A percentile compares a stretch with the other conserved stretches of the same genome.
phyloP scores from a whole-genome alignment of 2,329 filamentous ascomycete species.

The Colletotrichum caudatum region DNA sequence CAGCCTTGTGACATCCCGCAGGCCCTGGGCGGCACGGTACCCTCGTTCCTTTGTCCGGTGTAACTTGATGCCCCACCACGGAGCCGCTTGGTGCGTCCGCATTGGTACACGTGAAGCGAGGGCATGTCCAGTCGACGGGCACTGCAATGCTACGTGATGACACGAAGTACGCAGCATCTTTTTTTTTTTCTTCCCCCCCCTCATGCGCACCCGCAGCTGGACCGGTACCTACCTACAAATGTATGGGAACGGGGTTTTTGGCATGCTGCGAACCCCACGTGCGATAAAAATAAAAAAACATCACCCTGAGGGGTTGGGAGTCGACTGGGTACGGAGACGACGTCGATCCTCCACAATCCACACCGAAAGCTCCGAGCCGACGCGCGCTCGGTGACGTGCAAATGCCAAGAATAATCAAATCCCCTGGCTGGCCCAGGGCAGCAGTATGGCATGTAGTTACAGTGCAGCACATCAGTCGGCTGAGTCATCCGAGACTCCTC shows the following conservation, averaged over 20 bases:
- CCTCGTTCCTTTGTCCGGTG: constrained; percentile 12
- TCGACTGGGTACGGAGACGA: constrained; percentile 13
- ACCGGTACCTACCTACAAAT: not conserved
- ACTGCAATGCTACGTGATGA: constrained; percentile 23
- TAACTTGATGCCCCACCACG: constrained; percentile 17
- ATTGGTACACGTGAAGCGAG: constrained; percentile 7
- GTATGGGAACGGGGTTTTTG: not conserved
- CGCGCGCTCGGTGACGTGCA: constrained; percentile 34
- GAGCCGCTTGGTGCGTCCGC: constrained; percentile 17
- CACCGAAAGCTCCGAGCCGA: constrained; percentile 39
- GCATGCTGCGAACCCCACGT: constrained; percentile 22
- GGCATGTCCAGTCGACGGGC: not conserved
- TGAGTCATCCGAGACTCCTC: constrained; percentile 15
- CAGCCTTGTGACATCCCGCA: not conserved
- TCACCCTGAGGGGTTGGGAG: not conserved
- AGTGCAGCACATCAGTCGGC: constrained; percentile 33
- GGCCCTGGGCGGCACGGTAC: not conserved
- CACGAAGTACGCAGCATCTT: constrained; percentile 6
- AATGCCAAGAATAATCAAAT: not conserved
- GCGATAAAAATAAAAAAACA: not conserved
- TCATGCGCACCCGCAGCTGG: constrained; percentile 13
- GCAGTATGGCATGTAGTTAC: not conserved
- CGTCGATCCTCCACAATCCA: constrained; percentile 41
- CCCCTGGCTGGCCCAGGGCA: not conserved
- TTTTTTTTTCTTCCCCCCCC: too few relatives aligned